phyloP scores from a whole-genome alignment of 2,329 filamentous ascomycete species.

The Aspergillus tubingensis region DNA sequence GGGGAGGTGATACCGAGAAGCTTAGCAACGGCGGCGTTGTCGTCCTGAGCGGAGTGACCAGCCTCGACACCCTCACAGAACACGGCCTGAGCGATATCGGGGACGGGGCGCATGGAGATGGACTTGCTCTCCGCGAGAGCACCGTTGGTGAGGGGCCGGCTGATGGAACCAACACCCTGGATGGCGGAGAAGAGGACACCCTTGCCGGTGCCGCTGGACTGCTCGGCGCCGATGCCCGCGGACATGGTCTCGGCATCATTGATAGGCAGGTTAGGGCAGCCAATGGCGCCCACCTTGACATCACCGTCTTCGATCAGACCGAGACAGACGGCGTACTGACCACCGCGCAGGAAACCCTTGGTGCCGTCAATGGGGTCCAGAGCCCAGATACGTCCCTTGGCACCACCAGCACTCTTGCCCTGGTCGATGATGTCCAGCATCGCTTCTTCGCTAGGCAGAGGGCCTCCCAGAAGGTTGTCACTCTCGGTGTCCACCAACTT shows the following conservation, averaged over 20 bases:
- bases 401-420: conserved; percentile 48
- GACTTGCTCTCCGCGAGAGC: conserved; percentile 52
- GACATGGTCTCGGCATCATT: conserved; percentile 74
- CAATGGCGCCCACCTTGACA: conserved; percentile 90
- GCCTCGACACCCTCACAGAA: conserved; percentile 98
- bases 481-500: conserved; percentile 67
- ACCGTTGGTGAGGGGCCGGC: conserved; percentile 66
- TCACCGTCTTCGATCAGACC: conserved; percentile 89
- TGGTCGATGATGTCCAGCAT: conserved; percentile 62
- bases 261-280: conserved; percentile 91
- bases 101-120: conserved; percentile 78
- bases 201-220: conserved; percentile 71
- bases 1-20: conserved; percentile 83
- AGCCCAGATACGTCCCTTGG: conserved; percentile 74
- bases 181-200: conserved; percentile 90
- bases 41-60: conserved; percentile 84
- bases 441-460: conserved; percentile 63
- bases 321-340: conserved; percentile 95
- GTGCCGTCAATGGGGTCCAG: conserved; percentile 98
- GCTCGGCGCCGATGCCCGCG: conserved; percentile 71
- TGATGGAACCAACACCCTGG: conserved; percentile 75
- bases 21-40: conserved; percentile 80
- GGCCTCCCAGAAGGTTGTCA: conserved; percentile 69
- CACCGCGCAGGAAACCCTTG: conserved; percentile 92
- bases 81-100: conserved; percentile 74